Conservation (phyloP, 106 monocot species). For the Xerophyta viscosa region DNA sequence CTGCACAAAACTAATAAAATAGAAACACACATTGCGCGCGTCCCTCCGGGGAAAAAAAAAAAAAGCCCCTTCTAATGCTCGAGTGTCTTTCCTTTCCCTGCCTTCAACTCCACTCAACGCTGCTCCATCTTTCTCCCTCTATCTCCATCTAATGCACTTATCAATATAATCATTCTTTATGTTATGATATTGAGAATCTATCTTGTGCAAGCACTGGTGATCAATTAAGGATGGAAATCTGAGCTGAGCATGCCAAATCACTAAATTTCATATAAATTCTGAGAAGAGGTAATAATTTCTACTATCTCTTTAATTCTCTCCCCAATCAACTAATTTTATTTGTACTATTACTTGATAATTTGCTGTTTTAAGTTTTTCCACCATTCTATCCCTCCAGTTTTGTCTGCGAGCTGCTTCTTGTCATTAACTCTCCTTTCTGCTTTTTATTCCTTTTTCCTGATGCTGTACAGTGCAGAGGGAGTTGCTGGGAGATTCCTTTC, state of each 20-base stretch:
- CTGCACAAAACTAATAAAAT: no score
- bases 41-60: no score
- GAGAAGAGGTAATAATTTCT: slow-evolving; percentile 23
- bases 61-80: no score
- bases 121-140: slow-evolving; percentile 14
- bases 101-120: slow-evolving; percentile 80
- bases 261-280: slow-evolving; percentile 32
- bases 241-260: slow-evolving; percentile 68
- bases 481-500: slow-evolving; percentile 46
- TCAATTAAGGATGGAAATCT: no score
- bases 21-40: no score
- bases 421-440: slow-evolving; percentile 19
- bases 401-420: slow-evolving; percentile 21
- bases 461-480: slow-evolving; percentile 27
- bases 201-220: no score
- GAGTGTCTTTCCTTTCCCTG: slow-evolving; percentile 47
- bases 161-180: slow-evolving; percentile 2
- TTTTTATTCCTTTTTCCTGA: slow-evolving; percentile 36
- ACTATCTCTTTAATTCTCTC: no score
- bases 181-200: neutral
- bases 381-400: slow-evolving; percentile 2
- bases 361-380: neutral
- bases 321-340: no score
- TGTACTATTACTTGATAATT: slow-evolving; percentile 5
- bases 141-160: slow-evolving; percentile 5